Base-by-base conservation (phyloP, 768 basidiomycete species). In the Piloderma croceum region DNA sequence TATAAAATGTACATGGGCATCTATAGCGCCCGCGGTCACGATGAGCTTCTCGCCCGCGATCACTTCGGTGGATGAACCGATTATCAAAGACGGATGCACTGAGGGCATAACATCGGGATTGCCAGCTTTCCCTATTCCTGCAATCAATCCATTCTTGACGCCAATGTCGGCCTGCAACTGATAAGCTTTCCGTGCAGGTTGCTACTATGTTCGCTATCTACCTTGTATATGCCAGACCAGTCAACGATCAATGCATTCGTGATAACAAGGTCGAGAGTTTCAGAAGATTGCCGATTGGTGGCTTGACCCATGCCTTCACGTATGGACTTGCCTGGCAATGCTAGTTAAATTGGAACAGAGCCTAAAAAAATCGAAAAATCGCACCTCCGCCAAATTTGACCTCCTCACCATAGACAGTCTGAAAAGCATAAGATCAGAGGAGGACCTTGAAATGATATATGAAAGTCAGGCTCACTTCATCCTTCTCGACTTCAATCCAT, bases 251-350 rank as follows among this genome's bases (percentile, higher is more conserved):
- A 70, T 2, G 89, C 91, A 55, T 96, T 98, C 31, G 91, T 98
- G 58, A 99, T 91, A 42, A 97, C 83, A 18, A 96, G 74, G 57
- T 99, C 94, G 34, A 98, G 74, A 0, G 81, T 73, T 35, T 88
- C 81, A 0, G 54, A 48, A 7, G 85, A 75, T 0, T 76, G 69
- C 10, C 79, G 67, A 47, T 86, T 79, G 2, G 85, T 87, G 1
- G 82, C 82, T 58, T 98, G 93, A 6, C 93, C 96, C 87, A 96
- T 94, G 5, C 96, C 96, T 53, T 98, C 96, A 18, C 94, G 83
- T 38, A 98, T 87, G 1, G 83, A 77, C 64, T 98, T 97, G 13
- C 92, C 89, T 90, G 46, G 9, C 36, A 34, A 32, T 18, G 38
- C 33, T 29, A 34, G 12, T 15, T 7, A 17, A 31, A 31, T 25